Conservation (phyloP, 495 filamentous ascomycete species). For the Hypoxylon fuscum region DNA sequence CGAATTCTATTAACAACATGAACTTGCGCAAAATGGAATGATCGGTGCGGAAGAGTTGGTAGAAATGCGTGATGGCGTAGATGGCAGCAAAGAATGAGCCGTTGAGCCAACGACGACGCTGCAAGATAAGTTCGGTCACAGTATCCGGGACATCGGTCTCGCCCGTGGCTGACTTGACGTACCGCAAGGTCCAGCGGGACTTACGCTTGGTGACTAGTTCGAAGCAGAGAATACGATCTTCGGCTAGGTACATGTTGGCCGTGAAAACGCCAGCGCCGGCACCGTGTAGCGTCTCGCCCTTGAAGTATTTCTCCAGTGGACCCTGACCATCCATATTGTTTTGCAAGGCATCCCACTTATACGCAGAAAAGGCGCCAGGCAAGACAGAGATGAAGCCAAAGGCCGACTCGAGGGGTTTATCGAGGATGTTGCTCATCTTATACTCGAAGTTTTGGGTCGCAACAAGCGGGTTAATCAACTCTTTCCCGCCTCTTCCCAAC, state of each 20-base stretch:
- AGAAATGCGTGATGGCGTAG: conserved; percentile 93
- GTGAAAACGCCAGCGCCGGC: conserved; percentile 95
- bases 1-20: conserved; percentile 89
- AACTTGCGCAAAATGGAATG: conserved; percentile 89
- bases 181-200: conserved; percentile 95
- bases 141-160: conserved; percentile 98
- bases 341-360: conserved; percentile 91
- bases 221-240: conserved; percentile 99
- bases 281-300: conserved; percentile 97
- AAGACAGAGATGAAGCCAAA: conserved; percentile 98
- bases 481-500: conserved; percentile 86
- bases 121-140: conserved; percentile 94
- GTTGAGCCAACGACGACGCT: conserved; percentile 97
- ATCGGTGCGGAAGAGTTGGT: conserved; percentile 90
- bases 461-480: conserved; percentile 91
- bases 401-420: conserved; percentile 96
- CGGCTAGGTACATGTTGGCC: conserved; percentile 99
- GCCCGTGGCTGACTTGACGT: conserved; percentile 95
- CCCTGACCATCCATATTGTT: conserved; percentile 95
- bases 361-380: conserved; percentile 97
- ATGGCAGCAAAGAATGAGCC: conserved; percentile 98
- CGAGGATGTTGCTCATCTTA: conserved; percentile 99
- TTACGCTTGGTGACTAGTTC: conserved; percentile 98
- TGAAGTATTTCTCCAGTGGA: conserved; percentile 95
- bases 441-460: conserved; percentile 99